A percentile compares a stretch with the other conserved stretches of the same genome.
Evolutionary conservation across 2,329 filamentous ascomycete genomes (phyloP).

Genomic region (Xylaria sp.): DNA sequence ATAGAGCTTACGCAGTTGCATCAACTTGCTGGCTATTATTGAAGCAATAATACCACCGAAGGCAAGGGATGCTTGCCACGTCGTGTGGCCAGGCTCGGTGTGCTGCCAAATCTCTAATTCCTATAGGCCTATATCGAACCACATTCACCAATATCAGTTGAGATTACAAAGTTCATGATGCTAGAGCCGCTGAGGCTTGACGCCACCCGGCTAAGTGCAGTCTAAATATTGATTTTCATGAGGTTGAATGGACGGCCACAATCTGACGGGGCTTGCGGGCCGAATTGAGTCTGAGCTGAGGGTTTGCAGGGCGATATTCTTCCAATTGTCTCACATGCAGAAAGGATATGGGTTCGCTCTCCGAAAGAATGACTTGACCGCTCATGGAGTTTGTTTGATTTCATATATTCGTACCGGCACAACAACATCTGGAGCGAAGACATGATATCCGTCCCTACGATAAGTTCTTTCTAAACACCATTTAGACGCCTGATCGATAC

Average conservation of each 20-base stretch:
- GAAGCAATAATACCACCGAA: background rate
- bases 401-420: background rate
- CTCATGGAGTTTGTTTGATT: background rate
- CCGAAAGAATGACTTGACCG: background rate
- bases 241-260: background rate
- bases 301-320: background rate
- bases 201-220: background rate
- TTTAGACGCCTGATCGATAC: background rate
- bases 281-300: constrained; percentile 18
- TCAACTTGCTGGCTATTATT: background rate
- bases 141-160: background rate
- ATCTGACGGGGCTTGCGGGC: background rate
- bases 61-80: background rate
- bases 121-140: background rate
- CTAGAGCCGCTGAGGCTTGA: background rate
- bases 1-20: background rate
- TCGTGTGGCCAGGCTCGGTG: background rate
- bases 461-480: background rate
- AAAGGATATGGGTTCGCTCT: background rate
- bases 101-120: background rate
- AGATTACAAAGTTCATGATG: background rate
- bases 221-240: background rate
- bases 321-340: background rate
- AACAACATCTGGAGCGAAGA: background rate
- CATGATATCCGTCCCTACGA: background rate